phyloP scores from a whole-genome alignment of 1,284 basidiomycete genomes.

The Moesziomyces parantarcticus region DNA sequence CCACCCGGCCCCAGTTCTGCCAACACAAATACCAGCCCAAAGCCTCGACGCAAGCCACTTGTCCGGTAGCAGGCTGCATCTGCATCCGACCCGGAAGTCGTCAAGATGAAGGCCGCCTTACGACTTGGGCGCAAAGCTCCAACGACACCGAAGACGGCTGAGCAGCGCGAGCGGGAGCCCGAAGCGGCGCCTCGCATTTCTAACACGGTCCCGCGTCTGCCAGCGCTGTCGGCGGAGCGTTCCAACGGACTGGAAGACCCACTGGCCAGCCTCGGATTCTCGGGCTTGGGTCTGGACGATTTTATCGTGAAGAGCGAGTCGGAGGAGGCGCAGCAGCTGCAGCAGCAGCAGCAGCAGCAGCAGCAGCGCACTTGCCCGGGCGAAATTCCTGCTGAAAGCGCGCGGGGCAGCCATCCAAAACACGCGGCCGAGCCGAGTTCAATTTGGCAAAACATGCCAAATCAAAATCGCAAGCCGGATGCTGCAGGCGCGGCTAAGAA shows the following conservation, averaged over 20 bases:
- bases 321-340: background rate
- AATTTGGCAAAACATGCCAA: background rate
- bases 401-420: background rate
- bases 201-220: conserved; percentile 15
- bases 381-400: background rate
- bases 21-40: background rate
- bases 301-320: conserved; percentile 6
- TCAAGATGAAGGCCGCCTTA: conserved; percentile 27
- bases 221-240: conserved; percentile 1
- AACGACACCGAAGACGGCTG: background rate
- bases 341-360: background rate
- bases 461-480: background rate
- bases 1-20: background rate
- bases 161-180: background rate
- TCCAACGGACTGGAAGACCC: background rate
- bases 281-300: conserved; percentile 16
- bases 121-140: conserved; percentile 25
- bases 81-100: background rate
- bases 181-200: conserved; percentile 12
- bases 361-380: background rate
- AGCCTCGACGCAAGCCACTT: no score
- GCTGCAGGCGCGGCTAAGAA: background rate
- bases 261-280: conserved; percentile 8
- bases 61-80: no score
- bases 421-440: background rate